Percentiles rank a stretch among this genome's conserved stretches.
These are phyloP conservation scores for Umbelopsis sp. DNA, from an alignment of 371 early-diverging fungal species.

Conservation along the genomic window DNA sequence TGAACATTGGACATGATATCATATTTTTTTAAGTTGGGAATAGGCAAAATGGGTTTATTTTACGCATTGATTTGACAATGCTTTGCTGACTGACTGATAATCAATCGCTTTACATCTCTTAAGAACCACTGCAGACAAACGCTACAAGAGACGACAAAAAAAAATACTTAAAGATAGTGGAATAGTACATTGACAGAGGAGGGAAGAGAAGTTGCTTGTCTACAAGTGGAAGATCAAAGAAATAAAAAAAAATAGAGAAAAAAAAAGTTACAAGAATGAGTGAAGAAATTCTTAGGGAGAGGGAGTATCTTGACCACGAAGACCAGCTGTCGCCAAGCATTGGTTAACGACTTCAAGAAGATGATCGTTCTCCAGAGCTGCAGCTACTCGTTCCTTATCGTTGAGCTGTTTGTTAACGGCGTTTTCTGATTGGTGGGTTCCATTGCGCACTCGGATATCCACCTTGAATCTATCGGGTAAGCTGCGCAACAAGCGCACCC, in stretches of 20 bases:
- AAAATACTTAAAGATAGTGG: too few species aligned
- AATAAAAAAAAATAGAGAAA: too few species aligned
- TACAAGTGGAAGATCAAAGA: not conserved
- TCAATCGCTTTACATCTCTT: too few species aligned
- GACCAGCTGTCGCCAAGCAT: constrained; percentile 71
- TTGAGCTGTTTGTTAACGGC: constrained; percentile 98
- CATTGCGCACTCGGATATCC: constrained; percentile 88
- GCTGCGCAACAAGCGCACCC: constrained; percentile 86
- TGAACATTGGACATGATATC: too few species aligned
- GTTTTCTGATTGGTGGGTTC: constrained; percentile 94
- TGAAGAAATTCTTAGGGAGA: not conserved
- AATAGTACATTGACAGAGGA: too few species aligned
- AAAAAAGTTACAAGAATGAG: too few species aligned
- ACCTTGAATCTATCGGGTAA: constrained; percentile 92
- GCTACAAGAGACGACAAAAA: too few species aligned
- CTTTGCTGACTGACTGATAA: too few species aligned
- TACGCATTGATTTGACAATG: too few species aligned
- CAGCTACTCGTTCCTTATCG: constrained; percentile 99
- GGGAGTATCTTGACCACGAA: constrained; percentile 33
- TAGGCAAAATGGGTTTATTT: too few species aligned
- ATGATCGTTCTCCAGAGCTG: constrained; percentile 97
- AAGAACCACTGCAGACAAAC: too few species aligned
- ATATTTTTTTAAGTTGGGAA: too few species aligned
- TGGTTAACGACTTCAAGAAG: constrained; percentile 94
- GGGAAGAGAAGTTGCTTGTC: not conserved